phyloP scores from a whole-genome alignment of 176 grass and related monocot genomes.

The Areca catechu region DNA sequence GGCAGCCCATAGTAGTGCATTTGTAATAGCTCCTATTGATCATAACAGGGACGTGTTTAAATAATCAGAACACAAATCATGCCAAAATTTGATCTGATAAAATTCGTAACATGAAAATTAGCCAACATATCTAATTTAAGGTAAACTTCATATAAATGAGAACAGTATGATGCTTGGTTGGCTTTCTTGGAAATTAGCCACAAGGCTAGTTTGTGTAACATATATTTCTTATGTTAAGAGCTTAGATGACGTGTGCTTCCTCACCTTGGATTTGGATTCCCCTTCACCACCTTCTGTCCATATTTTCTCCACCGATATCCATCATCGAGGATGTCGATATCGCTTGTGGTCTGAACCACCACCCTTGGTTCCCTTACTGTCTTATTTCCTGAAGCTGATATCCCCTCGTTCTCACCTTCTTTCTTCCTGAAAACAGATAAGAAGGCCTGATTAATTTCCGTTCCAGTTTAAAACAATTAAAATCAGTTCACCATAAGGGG shows the following conservation, averaged over 20 bases:
- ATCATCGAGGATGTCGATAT: slow-evolving; percentile 39
- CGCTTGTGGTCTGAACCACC: slow-evolving; percentile 42
- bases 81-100: too few relatives aligned
- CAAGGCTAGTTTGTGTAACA: too few relatives aligned
- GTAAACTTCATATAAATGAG: too few relatives aligned
- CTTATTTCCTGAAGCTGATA: slow-evolving; percentile 19
- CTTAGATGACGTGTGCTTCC: background rate
- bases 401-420: slow-evolving; percentile 20
- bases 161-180: too few relatives aligned
- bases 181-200: too few relatives aligned
- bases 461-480: too few relatives aligned
- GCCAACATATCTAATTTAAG: too few relatives aligned
- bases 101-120: too few relatives aligned
- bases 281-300: slow-evolving; percentile 46
- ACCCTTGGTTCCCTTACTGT: slow-evolving; percentile 33
- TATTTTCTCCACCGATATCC: slow-evolving; percentile 47
- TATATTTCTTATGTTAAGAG: too few relatives aligned
- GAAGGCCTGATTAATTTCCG: background rate
- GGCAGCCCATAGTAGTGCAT: slow-evolving; percentile 27
- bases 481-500: too few relatives aligned
- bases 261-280: slow-evolving; percentile 49
- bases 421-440: slow-evolving; percentile 28
- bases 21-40: slow-evolving; percentile 40
- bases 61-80: too few relatives aligned
- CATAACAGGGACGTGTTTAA: too few relatives aligned